Percentiles rank a stretch among this genome's conserved stretches.
Conservation (phyloP, 768 basidiomycete species). For the Amanita pallidorosea region DNA sequence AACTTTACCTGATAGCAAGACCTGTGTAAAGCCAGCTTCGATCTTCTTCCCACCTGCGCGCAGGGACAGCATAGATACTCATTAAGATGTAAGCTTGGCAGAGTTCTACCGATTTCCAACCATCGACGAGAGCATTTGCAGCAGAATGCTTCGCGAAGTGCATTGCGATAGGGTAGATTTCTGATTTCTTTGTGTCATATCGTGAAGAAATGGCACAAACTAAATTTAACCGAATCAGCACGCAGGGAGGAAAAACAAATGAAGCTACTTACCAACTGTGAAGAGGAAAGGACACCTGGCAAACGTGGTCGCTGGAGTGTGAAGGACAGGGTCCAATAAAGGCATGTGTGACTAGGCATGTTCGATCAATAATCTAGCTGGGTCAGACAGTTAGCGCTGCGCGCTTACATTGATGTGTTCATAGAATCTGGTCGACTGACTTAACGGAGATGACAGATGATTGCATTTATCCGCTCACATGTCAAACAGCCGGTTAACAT, state of each 20-base stretch:
- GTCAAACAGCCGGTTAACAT: slow-evolving; percentile 76
- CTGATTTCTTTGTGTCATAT: slow-evolving; percentile 68
- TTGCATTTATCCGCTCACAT: slow-evolving; percentile 40
- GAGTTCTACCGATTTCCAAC: slow-evolving; percentile 79
- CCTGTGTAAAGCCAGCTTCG: slow-evolving; percentile 86
- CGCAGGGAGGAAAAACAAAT: neutral
- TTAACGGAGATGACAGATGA: neutral
- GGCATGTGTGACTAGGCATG: slow-evolving; percentile 50
- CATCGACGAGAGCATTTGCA: slow-evolving; percentile 70
- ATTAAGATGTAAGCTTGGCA: slow-evolving; percentile 88
- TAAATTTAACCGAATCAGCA: slow-evolving; percentile 12
- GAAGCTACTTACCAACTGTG: slow-evolving; percentile 56
- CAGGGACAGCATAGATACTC: slow-evolving; percentile 73
- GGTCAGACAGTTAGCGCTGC: neutral
- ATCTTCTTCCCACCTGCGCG: slow-evolving; percentile 82
- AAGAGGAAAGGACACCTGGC: slow-evolving; percentile 84
- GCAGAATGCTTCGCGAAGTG: slow-evolving; percentile 80
- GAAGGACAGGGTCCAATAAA: slow-evolving; percentile 70
- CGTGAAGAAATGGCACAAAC: slow-evolving; percentile 84
- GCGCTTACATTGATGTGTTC: slow-evolving; percentile 52
- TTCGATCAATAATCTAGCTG: neutral
- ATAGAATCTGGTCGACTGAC: slow-evolving; percentile 44
- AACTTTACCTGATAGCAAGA: slow-evolving; percentile 60
- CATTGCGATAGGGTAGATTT: slow-evolving; percentile 83
- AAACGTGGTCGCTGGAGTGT: slow-evolving; percentile 71